Evolutionary conservation across 352 stramenopile genomes (phyloP).

Genomic region (Pythium guiyangense): DNA sequence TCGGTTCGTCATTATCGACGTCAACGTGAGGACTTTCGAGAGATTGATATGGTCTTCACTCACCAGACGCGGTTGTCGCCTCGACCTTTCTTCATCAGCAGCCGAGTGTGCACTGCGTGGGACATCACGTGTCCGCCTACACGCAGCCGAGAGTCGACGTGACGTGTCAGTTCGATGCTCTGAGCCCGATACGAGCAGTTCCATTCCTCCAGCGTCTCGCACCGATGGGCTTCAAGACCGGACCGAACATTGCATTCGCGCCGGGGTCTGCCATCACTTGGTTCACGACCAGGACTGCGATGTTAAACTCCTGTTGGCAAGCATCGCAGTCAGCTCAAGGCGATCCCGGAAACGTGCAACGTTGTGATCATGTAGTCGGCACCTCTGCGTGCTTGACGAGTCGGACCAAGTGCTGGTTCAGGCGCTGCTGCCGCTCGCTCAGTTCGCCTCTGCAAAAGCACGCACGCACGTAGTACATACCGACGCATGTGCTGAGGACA

Average conservation of each 20-base stretch:
- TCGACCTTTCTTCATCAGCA: slow-evolving; percentile 92
- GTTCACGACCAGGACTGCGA: slow-evolving; percentile 90
- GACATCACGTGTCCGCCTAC: slow-evolving; percentile 93
- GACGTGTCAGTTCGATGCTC: not conserved
- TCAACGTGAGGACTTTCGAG: not conserved
- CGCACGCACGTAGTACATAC: not conserved
- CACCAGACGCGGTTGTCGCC: slow-evolving; percentile 88
- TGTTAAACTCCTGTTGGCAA: slow-evolving; percentile 88
- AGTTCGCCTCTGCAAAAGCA: slow-evolving; percentile 34
- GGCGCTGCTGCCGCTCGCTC: slow-evolving; percentile 83
- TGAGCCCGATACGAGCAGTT: not conserved
- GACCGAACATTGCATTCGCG: slow-evolving; percentile 78
- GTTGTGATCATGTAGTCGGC: not conserved
- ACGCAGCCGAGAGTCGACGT: not conserved
- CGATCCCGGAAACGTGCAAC: not conserved
- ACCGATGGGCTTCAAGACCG: slow-evolving; percentile 83
- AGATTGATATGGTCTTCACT: slow-evolving; percentile 16
- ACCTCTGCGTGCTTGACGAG: slow-evolving; percentile 80
- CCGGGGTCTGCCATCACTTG: slow-evolving; percentile 90
- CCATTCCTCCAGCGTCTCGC: not conserved
- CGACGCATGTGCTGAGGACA: not conserved
- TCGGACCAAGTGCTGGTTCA: slow-evolving; percentile 87
- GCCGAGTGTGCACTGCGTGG: slow-evolving; percentile 95
- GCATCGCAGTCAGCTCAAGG: not conserved
- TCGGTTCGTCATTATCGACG: not conserved